A percentile compares a stretch with the other conserved stretches of the same genome.
Evolutionary conservation across 805 yeast genomes (phyloP).

Genomic region (Metschnikowia similis): DNA sequence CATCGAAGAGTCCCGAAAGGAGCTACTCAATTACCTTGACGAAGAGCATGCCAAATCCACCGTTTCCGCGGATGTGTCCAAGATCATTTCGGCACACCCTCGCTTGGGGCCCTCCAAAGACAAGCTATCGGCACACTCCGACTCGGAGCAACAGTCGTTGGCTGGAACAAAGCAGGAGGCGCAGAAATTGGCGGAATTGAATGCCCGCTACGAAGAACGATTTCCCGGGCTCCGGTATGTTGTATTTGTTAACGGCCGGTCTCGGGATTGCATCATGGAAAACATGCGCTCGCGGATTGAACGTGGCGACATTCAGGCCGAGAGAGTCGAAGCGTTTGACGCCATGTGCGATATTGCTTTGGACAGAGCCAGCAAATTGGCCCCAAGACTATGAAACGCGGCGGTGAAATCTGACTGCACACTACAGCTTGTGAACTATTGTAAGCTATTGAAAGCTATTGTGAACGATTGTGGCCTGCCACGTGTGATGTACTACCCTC

Average conservation of each 20-base stretch:
- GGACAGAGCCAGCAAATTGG: slow-evolving; percentile 63
- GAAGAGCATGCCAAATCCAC: slow-evolving; percentile 20
- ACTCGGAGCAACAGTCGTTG: slow-evolving; percentile 66
- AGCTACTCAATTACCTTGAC: slow-evolving; percentile 32
- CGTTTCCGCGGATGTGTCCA: slow-evolving; percentile 23
- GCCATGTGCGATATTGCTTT: slow-evolving; percentile 92
- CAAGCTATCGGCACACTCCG: slow-evolving; percentile 60
- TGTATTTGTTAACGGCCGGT: slow-evolving; percentile 83
- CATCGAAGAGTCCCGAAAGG: slow-evolving; percentile 42
- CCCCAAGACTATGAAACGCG: slow-evolving; percentile 25
- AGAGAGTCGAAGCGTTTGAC: slow-evolving; percentile 63
- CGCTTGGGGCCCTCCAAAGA: slow-evolving; percentile 64
- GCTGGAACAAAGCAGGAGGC: slow-evolving; percentile 48
- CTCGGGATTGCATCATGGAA: slow-evolving; percentile 59
- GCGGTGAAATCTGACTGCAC: no score
- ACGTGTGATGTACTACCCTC: no score
- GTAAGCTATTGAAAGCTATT: no score
- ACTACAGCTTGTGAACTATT: no score
- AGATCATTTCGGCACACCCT: slow-evolving; percentile 88
- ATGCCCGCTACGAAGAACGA: slow-evolving; percentile 55
- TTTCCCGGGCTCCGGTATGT: slow-evolving; percentile 76
- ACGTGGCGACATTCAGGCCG: slow-evolving; percentile 49
- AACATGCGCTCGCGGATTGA: slow-evolving; percentile 41
- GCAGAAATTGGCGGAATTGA: slow-evolving; percentile 46
- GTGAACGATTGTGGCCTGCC: no score